Evolutionary conservation across 768 basidiomycete genomes (phyloP), one percentile per base, ranked within the genome.

Genomic region (Naematelia encephala): DNA sequence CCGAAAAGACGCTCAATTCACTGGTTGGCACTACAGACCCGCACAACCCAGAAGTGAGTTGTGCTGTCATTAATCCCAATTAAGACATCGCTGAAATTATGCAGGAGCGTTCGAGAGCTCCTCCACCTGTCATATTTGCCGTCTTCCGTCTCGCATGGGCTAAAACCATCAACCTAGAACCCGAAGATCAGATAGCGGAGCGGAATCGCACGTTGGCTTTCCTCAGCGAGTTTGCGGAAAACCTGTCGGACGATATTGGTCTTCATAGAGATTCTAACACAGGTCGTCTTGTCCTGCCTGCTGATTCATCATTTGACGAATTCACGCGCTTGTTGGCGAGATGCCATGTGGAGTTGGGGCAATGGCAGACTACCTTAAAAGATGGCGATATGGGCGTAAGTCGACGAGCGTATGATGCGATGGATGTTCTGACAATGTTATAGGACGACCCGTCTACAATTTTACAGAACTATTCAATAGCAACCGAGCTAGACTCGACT

Each of bases 111-210:
- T 87, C 64, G 1, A 60, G 90, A 72, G 94, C 91, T 0, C 91
- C 96, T 4, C 94, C 93, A 1, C 87, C 91, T 63, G 93, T 99
- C 55, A 89, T 98, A 19, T 98, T 98, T 73, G 89, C 94, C 5
- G 91, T 93, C 67, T 81, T 97, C 61, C 96, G 97, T 74, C 92
- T 86, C 75, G 88, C 91, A 81, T 99, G 96, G 96, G 91, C 91
- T 1, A 86, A 82, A 25, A 23, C 29, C 16, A 23, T 29, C 34
- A 90, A 88, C 1, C 83, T 85, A 3, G 83, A 84, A 39, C 84
- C 88, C 52, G 67, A 64, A 26, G 47, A 61, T 5, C 46, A 55
- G 30, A 39, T 29, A 25, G 59, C 62, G 4, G 66, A 67, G 58
- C 54, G 59, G 5, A 25, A 59, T 22, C 86, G 90, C 56, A 91